Evolutionary conservation across 495 filamentous ascomycete species (phyloP), one percentile per base, ranked within the genome.

Genomic region (Penicillium samsonianum): DNA sequence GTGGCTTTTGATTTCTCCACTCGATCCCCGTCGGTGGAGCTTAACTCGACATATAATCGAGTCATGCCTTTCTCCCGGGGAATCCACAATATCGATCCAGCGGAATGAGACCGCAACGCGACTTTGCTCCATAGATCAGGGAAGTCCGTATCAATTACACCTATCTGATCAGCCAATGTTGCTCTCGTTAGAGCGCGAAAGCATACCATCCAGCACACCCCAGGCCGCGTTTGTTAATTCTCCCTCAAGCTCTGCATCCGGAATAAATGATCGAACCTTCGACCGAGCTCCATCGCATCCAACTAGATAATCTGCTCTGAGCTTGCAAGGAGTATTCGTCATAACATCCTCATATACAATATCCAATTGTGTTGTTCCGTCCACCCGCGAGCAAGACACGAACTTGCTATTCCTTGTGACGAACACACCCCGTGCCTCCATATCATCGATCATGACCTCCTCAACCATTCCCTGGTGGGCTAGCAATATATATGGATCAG

Each of bases 401-500:
- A 87, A 89, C 17, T 73, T 72, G 31, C 78, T 81, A 61, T 82
- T 83, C 44, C 87, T 69, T 40, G 74, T 72, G 25, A 89, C 81
- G 23, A 76, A 71, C 17, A 82, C 65, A n/a, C 83, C 84, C 46
- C 84, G 75, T 54, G 78, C 74, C 46, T 72, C 69, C 55, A 90
- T 72, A 59, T 91, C 87, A 14, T 85, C 73, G 42, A 88, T 77
- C 63, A 91, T 82, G 11, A 87, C 57, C 42, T 82, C 78, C 69
- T 91, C 88, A 0, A 90, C 74, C 80, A 90, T 87, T 11, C 87
- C 88, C 69, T 91, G 88, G 61, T 91, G 88, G 10, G 87, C 85
- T 0, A 90, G 80, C 4, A 90, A 73, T 38, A 90, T 87, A 57
- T 86, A 91, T 7, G 86, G 85, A 53, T 91, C 86, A 20, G 84